Percentiles rank a stretch among this genome's conserved stretches.
Evolutionary conservation across 768 basidiomycete species (phyloP).

Genomic region (Mycena kentingensis): DNA sequence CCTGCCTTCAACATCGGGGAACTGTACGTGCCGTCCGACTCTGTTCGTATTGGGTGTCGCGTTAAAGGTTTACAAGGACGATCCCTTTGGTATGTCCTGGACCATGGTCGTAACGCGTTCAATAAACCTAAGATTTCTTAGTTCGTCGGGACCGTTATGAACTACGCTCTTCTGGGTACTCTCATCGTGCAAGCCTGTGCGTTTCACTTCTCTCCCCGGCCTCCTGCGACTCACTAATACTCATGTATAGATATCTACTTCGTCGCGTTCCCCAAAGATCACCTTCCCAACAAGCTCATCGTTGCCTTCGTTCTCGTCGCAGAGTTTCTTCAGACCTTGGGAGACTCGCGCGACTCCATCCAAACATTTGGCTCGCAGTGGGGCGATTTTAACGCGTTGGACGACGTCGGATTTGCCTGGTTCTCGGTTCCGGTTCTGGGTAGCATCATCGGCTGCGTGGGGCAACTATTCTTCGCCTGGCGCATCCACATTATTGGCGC

Average conservation of each 20-base stretch:
- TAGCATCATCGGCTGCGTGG: constrained; percentile 18
- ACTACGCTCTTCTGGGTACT: neutral
- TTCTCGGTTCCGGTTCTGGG: constrained; percentile 25
- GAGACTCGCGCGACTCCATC: constrained; percentile 23
- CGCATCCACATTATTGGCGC: constrained; percentile 24
- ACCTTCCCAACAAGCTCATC: constrained; percentile 10
- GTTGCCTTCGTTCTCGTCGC: constrained; percentile 21
- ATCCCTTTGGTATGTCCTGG: too few species aligned
- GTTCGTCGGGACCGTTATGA: constrained; percentile 1
- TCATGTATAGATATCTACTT: constrained; percentile 28
- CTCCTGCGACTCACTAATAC: neutral
- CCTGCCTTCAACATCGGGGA: too few species aligned
- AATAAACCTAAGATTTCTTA: neutral
- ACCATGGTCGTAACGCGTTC: too few species aligned
- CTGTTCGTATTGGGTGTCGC: too few species aligned
- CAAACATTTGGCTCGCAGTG: constrained; percentile 21
- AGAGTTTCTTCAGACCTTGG: constrained; percentile 24
- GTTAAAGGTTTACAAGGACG: too few species aligned
- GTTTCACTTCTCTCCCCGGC: neutral
- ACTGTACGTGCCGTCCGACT: too few species aligned
- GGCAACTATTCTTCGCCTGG: constrained; percentile 27
- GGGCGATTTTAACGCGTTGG: constrained; percentile 17
- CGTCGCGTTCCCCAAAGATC: constrained; percentile 36
- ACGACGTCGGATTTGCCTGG: constrained; percentile 19
- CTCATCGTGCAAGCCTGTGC: neutral